Evolutionary conservation across 306 rosid genomes (phyloP).

Genomic region (Hylodesmum podocarpum): DNA sequence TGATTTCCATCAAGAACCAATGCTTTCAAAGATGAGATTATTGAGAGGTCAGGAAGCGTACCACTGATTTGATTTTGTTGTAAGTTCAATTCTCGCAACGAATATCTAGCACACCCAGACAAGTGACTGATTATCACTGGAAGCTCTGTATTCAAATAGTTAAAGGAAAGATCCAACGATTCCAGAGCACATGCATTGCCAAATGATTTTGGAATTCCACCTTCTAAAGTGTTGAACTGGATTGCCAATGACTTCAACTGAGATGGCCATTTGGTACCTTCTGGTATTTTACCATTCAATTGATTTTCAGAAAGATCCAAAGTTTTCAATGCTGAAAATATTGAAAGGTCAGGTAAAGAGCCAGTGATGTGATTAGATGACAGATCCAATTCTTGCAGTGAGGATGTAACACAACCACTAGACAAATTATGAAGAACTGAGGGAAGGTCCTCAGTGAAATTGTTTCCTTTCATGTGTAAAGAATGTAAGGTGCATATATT

Average conservation of each 20-base stretch:
- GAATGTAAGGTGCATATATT: slow-evolving; percentile 10
- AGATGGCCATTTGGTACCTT: not conserved
- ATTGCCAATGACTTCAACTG: not conserved
- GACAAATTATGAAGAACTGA: slow-evolving; percentile 15
- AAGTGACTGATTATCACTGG: not conserved
- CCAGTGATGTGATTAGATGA: not conserved
- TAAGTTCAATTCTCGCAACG: not conserved
- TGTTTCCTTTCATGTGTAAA: fast-evolving
- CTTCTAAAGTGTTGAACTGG: not conserved
- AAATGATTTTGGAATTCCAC: slow-evolving; percentile 6
- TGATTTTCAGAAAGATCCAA: not conserved
- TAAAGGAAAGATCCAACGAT: not conserved
- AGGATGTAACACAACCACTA: slow-evolving; percentile 15
- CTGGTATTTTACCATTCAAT: not conserved
- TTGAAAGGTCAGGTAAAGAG: not conserved
- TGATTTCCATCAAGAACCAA: not conserved
- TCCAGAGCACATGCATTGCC: not conserved
- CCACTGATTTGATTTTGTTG: not conserved
- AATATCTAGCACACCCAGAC: not conserved
- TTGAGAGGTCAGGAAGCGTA: not conserved
- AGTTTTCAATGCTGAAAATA: not conserved
- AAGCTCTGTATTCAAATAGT: not conserved
- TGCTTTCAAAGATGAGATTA: not conserved
- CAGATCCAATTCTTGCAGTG: slow-evolving; percentile 1
- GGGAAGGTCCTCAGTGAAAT: not conserved